Evolutionary conservation across 2,329 filamentous ascomycete species (phyloP), one percentile per base, ranked within the genome.

Genomic region (Colletotrichum navitas): DNA sequence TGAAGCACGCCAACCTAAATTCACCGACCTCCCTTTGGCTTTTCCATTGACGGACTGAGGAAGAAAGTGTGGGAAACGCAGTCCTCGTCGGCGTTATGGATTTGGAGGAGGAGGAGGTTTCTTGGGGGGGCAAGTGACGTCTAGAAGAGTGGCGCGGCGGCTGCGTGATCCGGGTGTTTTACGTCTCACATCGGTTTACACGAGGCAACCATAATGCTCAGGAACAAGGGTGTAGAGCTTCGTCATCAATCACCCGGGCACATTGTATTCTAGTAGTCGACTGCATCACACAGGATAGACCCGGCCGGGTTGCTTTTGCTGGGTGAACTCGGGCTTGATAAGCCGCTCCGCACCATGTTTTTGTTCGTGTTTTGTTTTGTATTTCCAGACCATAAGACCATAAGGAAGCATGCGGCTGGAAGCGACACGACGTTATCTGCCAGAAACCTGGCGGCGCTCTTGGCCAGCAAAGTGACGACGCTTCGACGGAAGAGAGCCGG

Each of bases 1-100:
- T 77, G 45, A 24, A 29, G 32, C 34, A 26, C 1, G 26, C 49
- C 49, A 52, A 52, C 49, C 49, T 32, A 29, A 32, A 32, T 11
- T 5, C 14, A 3, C 14, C 49, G 14, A 14, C 14, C 4, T 21
- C 24, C n/a, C 49, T 29, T 21, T 32, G 26, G 16, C 49, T 16
- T 49, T 14, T 61, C 5, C 24, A 43, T 29, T 51, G 49, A 29
- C 10, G 49, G 24, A 11, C 49, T 18, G 14, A 6, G 26, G 2
- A 7, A 18, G 49, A n/a, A 18, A 51, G 24, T 29, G 7, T 8
- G 24, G 24, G 7, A 51, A 18, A 16, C 11, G 14, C 16, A 14
- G 26, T 52, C 2, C 26, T 32, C 14, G 7, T 51, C 14, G 24
- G 24, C 49, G 49, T 51, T 29, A 14, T 32, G 49, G 2, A 16